Percentiles rank a stretch among this genome's conserved stretches.
Conservation (phyloP, 768 basidiomycete genomes). For the Termitomyces sp. region DNA sequence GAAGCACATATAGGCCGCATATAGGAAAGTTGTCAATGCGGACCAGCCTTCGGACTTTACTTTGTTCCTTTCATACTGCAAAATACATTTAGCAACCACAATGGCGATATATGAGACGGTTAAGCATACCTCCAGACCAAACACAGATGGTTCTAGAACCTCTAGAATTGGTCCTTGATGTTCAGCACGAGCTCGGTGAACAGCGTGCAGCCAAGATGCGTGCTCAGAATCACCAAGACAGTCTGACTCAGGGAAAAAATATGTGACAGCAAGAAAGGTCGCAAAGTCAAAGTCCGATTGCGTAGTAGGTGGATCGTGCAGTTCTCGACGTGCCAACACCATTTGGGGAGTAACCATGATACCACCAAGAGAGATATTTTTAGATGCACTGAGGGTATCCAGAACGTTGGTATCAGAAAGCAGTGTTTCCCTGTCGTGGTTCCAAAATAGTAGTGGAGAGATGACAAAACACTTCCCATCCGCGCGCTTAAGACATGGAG, state of each 20-base stretch:
- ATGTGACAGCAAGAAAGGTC: constrained; percentile 72
- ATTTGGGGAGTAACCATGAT: constrained; percentile 66
- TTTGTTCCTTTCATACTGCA: constrained; percentile 49
- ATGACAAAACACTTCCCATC: constrained; percentile 61
- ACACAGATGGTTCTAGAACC: constrained; percentile 33
- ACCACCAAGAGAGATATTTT: constrained; percentile 56
- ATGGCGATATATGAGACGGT: background rate
- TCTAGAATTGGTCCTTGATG: constrained; percentile 26
- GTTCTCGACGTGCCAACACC: constrained; percentile 70
- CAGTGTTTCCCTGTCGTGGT: constrained; percentile 51
- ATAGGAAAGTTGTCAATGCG: constrained; percentile 66
- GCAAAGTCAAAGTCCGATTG: constrained; percentile 55
- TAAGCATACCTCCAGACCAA: constrained; percentile 39
- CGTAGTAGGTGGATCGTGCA: constrained; percentile 43
- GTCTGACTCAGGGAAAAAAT: constrained; percentile 74
- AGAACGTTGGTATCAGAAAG: constrained; percentile 51
- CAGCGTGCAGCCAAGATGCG: constrained; percentile 53
- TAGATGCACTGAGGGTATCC: constrained; percentile 47
- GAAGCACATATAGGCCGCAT: constrained; percentile 73
- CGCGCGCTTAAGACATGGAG: constrained; percentile 50
- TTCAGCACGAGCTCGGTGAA: constrained; percentile 34
- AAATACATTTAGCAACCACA: constrained; percentile 1
- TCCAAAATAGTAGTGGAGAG: constrained; percentile 75
- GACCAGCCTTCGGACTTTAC: constrained; percentile 44
- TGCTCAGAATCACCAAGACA: constrained; percentile 64